Evolutionary conservation across 257 asterid genomes (phyloP), one percentile per base, ranked within the genome.

Genomic region (Parsonsia alboflavescens): DNA sequence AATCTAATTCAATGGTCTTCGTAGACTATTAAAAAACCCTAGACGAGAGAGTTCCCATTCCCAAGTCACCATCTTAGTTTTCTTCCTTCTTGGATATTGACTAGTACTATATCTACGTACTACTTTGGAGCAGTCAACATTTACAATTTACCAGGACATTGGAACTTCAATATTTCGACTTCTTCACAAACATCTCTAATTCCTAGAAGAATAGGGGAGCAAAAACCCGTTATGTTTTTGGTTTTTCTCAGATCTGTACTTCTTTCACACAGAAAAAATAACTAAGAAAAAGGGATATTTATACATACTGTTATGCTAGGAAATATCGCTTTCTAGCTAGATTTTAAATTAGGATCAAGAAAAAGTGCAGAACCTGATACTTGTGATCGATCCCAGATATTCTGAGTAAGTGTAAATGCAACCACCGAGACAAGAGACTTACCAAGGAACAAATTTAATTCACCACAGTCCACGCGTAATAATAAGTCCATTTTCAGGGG

Each of bases 11-110:
- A 46, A 30, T 48, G 7, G 65, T 67, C 54, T 26, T 53, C 41
- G 58, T 36, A 67, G 78, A 65, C 68, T 66, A 53, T 41, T 58
- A 42, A 42, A 33, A 50, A 66, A 48, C 67, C 54, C 52, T 74
- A 53, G 3, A 33, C 39, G 39, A 33, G 2, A 33, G 39, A 33
- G 39, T 33, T 33, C 39, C 39, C 39, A 33, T 33, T 33, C 3
- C 39, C 39, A 33, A 33, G 39, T 33, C 39, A 33, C 39, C 39
- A 33, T 33, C 39, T 1, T 33, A 33, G 39, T 33, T 33, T 33
- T 33, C 39, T 33, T 33, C 39, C 39, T 3, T 33, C 39, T 33
- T 49, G 53, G 53, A 49, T 49, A 10, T 33, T 33, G 39, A 33
- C 39, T 33, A 49, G 53, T 49, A 49, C 16, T 49, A n/a, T n/a